Evolutionary conservation across 2,329 filamentous ascomycete species (phyloP), one percentile per base, ranked within the genome.

Genomic region (Achaetomium macrosporum): DNA sequence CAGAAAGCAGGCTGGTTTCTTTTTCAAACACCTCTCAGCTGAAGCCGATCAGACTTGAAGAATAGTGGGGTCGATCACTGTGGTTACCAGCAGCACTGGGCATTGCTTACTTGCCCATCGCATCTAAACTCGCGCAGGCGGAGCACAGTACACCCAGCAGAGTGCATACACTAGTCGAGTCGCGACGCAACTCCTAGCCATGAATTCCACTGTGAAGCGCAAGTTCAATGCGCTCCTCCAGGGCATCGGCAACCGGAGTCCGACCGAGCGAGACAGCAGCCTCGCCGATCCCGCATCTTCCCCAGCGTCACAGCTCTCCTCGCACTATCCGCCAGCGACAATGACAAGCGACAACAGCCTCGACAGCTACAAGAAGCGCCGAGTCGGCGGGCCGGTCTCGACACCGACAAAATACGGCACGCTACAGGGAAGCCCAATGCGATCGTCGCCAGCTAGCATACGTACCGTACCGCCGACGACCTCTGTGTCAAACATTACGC

Each of bases 161-260:
- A n/a, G n/a, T n/a, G n/a, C n/a, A n/a, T n/a, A 39, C 43, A 47
- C n/a, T 36, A 25, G 25, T 25, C 25, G 25, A 25, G 2, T 17
- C 30, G 31, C 50, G 31, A 25, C 36, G 16, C 31, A 48, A 16
- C 13, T 25, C 25, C 20, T 7, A 10, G 11, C 37, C 47, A 87
- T 90, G 75, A 87, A 87, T 65, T 81, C 85, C 20, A 88, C 85
- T 31, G 63, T 64, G n/a, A 92, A 91, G 72, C 80, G 88, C 62
- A 91, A 91, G 69, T 90, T 91, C 73, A 87, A 90, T 69, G 79
- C 80, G 63, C 76, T 90, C 15, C 75, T 91, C 29, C 86, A 90
- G 65, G 75, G 81, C 59, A 76, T 85, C 61, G 80, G 80, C 63
- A 79, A 72, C 61, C 68, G 69, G 63, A 64, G 72, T 29, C 73